Evolutionary conservation across 2,329 filamentous ascomycete genomes (phyloP).

Genomic region (Colletotrichum neosansevieriae): DNA sequence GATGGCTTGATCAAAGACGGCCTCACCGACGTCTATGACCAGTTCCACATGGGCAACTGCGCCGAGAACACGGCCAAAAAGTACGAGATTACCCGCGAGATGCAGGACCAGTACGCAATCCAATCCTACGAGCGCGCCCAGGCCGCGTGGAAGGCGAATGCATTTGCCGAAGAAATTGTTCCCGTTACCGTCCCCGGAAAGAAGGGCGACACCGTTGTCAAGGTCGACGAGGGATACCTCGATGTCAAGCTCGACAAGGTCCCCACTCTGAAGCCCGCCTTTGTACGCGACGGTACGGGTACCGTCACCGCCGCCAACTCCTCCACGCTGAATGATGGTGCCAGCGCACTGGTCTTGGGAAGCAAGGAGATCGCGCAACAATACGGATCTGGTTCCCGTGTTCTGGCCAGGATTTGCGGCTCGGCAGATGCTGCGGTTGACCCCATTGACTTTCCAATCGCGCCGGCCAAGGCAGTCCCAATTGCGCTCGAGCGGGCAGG

Average conservation of each 20-base stretch:
- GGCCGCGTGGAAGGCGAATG: slow-evolving; percentile 84
- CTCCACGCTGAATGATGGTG: slow-evolving; percentile 94
- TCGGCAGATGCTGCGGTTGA: slow-evolving; percentile 92
- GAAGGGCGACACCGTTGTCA: slow-evolving; percentile 85
- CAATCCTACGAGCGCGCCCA: slow-evolving; percentile 90
- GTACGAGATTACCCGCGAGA: slow-evolving; percentile 80
- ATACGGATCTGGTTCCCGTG: slow-evolving; percentile 81
- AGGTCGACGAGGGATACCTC: slow-evolving; percentile 89
- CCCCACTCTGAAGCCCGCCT: slow-evolving; percentile 88
- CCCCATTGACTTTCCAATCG: slow-evolving; percentile 93
- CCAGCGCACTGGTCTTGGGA: slow-evolving; percentile 87
- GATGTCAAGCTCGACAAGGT: slow-evolving; percentile 91
- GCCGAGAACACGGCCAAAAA: slow-evolving; percentile 96
- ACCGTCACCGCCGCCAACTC: slow-evolving; percentile 96
- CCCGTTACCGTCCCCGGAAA: slow-evolving; percentile 86
- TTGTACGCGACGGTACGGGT: slow-evolving; percentile 85
- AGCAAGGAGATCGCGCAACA: slow-evolving; percentile 84
- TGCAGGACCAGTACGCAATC: slow-evolving; percentile 93
- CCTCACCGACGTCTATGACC: slow-evolving; percentile 94
- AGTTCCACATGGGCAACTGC: slow-evolving; percentile 98
- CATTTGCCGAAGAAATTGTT: slow-evolving; percentile 90
- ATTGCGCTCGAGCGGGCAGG: slow-evolving; percentile 89
- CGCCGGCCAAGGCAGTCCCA: slow-evolving; percentile 91
- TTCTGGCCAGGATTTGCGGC: slow-evolving; percentile 87
- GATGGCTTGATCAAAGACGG: slow-evolving; percentile 96